Percentiles rank a stretch among this genome's conserved stretches.
These are phyloP conservation scores for Omphalotus olearius DNA, from an alignment of 1,284 basidiomycete species.

Conservation along the genomic window DNA sequence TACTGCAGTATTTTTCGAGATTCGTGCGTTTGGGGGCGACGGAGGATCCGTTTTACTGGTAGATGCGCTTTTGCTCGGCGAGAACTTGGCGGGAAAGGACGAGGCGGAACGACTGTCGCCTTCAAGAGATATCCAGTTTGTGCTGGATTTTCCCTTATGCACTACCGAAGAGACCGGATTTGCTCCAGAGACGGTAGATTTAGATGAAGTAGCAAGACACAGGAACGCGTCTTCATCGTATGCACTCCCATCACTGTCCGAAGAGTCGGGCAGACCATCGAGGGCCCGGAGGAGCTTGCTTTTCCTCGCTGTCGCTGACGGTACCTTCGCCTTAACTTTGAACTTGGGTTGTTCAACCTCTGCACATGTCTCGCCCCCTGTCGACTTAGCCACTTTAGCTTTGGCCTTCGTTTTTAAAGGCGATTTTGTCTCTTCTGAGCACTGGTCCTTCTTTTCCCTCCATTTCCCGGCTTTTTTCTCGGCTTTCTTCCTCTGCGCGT, in stretches of 20 bases:
- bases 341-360: not conserved
- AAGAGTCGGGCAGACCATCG: not conserved
- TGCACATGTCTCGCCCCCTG: not conserved
- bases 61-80: not conserved
- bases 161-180: not conserved
- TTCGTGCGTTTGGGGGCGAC: not conserved
- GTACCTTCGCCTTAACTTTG: not conserved
- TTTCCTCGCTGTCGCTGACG: not conserved
- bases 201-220: not conserved
- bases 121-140: too few species aligned
- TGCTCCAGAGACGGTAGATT: not conserved
- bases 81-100: not conserved
- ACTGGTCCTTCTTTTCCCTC: conserved; percentile 14
- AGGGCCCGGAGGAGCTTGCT: not conserved
- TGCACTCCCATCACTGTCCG: not conserved
- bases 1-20: not conserved
- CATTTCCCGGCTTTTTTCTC: conserved; percentile 45
- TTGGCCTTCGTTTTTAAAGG: conserved; percentile 16
- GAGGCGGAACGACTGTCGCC: not conserved
- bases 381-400: not conserved
- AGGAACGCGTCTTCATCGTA: conserved; percentile 1
- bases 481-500: conserved; percentile 41
- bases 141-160: not conserved
- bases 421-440: conserved; percentile 4
- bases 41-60: not conserved